Base-by-base conservation (phyloP, 352 stramenopile species). In the Globisporangium paddicum region DNA sequence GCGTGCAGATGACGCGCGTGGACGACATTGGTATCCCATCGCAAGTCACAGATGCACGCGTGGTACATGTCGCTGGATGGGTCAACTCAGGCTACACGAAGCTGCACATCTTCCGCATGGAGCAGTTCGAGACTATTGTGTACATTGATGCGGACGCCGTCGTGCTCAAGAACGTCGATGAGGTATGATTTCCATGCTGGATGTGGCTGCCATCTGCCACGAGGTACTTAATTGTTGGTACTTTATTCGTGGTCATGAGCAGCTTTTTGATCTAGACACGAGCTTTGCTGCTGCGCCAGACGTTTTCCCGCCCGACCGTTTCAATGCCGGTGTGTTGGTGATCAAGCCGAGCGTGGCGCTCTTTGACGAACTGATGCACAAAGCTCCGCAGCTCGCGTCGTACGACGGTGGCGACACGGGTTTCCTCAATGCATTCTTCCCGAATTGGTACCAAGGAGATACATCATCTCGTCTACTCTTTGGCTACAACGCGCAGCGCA, bases 371-470 rank as follows among this genome's bases (percentile, higher is more conserved):
- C 76, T 96, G 68, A 58, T 90, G 38, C 44, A 40, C 25, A 59
- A 84, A 32, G 55, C 66, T 13, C 63, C 66, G 45, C 28, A 62
- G 8, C 58, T 89, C 6, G 66, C 62, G 30, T 91, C 79, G 3
- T 88, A 93, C 58, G 86, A 95, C 62, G 83, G 79, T 11, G 81
- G 66, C 32, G 86, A 95, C 65, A 94, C 82, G 30, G 87, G 86
- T 26, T 96, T 95, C 61, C 70, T 96, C 19, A 96, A 96, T 63
- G 68, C 68, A 16, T 95, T 87, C 62, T 96, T 93, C 58, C 63
- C 71, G 14, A 68, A 75, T 49, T 96, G 87, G 87, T 92, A 73
- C 53, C 51, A 48, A 26, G 59, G 63, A 18, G 75, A 85, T 51
- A 67, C 72, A 23, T 56, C 69, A 0, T 78, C 74, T 7, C 70